These are phyloP conservation scores for Agarophyton chilense DNA, from an alignment of 23 red algal species.

Conservation along the genomic window DNA sequence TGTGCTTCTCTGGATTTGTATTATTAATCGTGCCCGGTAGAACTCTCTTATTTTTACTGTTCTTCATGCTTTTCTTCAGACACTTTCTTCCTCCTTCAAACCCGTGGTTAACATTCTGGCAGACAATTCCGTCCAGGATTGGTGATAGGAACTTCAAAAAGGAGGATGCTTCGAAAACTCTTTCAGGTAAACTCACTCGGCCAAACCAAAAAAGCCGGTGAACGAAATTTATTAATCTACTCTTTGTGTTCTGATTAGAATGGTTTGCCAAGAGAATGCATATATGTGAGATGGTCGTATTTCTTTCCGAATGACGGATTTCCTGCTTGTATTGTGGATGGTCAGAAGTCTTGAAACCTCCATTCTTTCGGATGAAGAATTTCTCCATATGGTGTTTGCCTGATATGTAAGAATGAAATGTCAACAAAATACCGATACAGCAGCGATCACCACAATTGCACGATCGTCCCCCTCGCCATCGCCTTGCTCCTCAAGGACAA, in stretches of 20 bases:
- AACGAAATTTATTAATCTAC: neutral
- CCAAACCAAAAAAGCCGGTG: neutral
- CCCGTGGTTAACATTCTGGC: slow-evolving; percentile 57
- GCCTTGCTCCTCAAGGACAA: slow-evolving; percentile 69
- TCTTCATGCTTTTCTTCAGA: slow-evolving; percentile 71
- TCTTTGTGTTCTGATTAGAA: neutral
- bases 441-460: slow-evolving; percentile 71
- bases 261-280: neutral
- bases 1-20: slow-evolving; percentile 17
- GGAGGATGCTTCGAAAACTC: neutral
- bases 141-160: neutral
- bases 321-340: no score
- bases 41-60: slow-evolving; percentile 32
- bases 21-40: slow-evolving; percentile 39
- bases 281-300: neutral
- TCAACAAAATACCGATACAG: slow-evolving; percentile 54
- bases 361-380: neutral
- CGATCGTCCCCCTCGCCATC: slow-evolving; percentile 56
- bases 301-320: neutral
- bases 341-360: neutral
- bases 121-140: slow-evolving; percentile 57
- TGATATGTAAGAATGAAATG: neutral
- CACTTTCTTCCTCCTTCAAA: slow-evolving; percentile 76
- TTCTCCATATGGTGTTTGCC: no score
- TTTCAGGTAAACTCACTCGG: neutral